Evolutionary conservation across 1,284 basidiomycete genomes (phyloP), one percentile per base, ranked within the genome.

Genomic region (Agaricales sp.): DNA sequence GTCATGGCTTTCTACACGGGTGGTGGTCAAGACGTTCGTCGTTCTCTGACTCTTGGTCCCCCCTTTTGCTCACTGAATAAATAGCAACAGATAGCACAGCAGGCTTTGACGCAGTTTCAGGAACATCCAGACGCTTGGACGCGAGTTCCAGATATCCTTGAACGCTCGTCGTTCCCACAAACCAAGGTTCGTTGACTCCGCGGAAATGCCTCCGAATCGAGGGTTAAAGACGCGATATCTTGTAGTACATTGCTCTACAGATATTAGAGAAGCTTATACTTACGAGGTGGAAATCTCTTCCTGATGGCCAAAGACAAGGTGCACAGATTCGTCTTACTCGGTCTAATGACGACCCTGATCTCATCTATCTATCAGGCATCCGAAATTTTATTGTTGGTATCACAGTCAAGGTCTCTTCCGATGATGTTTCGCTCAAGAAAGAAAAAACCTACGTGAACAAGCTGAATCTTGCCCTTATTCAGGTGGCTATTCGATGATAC

Each of bases 41-140:
- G 47, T 53, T 49, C 39, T 21, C 24, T 38, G 35, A 25, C 18
- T 35, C 52, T 54, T 53, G 49, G 52, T 54, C 58, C 49, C 60
- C 57, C 55, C 57, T 47, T 57, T 59, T 30, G 44, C 51, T 53
- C 52, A 53, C 21, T 30, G 45, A 39, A 45, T 57, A 26, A 57
- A 47, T 61, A 96, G 91, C 92, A 92, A 86, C 86, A 90, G 80
- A 67, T 83, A 63, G 92, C 92, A 18, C 92, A 95, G 65, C 83
- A 87, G 62, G 76, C 90, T 51, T 77, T 97, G 55, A 94, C 93
- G 8, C 93, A 96, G 65, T 91, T 99, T 62, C 93, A 99, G 67
- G 96, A 99, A 57, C 79, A 92, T 66, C 89, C 92, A n/a, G 96
- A 99, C 53, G 84, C 93, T 44, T 99, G 96, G 96, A 94, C 95